Base-by-base conservation (phyloP, 2,329 filamentous ascomycete species). In the Bipolaris victoriae region DNA sequence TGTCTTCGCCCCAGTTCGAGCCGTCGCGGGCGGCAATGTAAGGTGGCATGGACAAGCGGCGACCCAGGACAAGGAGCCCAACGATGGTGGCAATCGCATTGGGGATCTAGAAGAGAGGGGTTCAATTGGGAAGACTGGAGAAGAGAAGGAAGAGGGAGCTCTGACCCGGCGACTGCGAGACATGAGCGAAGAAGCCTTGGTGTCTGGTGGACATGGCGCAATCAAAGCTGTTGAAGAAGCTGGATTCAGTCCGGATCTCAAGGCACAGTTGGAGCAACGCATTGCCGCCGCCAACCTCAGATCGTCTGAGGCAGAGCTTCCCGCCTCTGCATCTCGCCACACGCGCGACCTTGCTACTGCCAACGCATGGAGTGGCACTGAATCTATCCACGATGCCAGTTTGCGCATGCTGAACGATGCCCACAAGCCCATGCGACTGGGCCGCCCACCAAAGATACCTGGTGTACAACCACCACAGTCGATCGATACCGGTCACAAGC, bases 291-390 rank as follows among this genome's bases (percentile, higher is more conserved):
- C 83, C n/a, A 78, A 78, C 31, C 86, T 88, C 64, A 79, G 77
- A 2, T 82, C 86, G 55, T 82, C 84, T 2, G 77, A 85, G 65
- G 78, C 77, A 5, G 76, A 81, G 35, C 75, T 87, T 71, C 84
- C 85, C 36, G 78, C 83, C 3, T 83, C 84, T n/a, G 87, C 90
- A 11, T 88, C 89, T 15, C 82, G 83, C 64, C 89, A 88, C 11
- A 90, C 89, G 1, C 83, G 86, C 58, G 85, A 89, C 48, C 84
- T 88, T 35, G 91, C 91, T 1, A 81, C 83, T 0, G 86, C 88
- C 6, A 78, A 83, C 55, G 83, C 89, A 1, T 99, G 95, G 95
- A 87, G 84, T 0, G 95, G 94, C 2, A 81, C 84, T 11, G 95
- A 98, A 77, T 81, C 80, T 5, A 78, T 89, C 1, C 85, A 88